phyloP scores from a whole-genome alignment of 257 asterid genomes.

The Nicotiana undulata region DNA sequence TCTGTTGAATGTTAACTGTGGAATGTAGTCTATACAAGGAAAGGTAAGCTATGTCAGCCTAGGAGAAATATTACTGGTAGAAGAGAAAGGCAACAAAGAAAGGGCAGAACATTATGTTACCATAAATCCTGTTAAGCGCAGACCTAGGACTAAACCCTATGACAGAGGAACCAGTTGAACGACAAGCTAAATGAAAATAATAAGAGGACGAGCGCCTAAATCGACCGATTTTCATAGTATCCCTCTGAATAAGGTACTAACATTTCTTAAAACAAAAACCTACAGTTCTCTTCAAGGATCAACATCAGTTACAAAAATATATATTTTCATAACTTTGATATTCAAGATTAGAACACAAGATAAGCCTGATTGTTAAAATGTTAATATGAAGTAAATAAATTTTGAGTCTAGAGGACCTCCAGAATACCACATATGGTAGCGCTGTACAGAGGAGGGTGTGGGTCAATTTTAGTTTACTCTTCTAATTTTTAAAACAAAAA shows the following conservation, averaged over 20 bases:
- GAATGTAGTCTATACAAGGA: constrained; percentile 58
- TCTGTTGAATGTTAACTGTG: constrained; percentile 55
- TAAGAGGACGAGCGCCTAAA: not conserved
- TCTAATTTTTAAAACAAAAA: too few relatives aligned
- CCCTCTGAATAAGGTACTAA: too few relatives aligned
- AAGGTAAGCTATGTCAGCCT: not conserved
- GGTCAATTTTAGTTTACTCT: too few relatives aligned
- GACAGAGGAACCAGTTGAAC: not conserved
- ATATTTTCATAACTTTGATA: not conserved
- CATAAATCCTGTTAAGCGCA: not conserved
- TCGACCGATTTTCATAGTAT: not conserved
- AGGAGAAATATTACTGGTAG: not conserved
- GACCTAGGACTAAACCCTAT: not conserved
- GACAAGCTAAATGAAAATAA: not conserved
- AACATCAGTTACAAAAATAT: not conserved
- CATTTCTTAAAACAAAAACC: too few relatives aligned
- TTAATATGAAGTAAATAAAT: too few relatives aligned
- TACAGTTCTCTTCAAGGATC: not conserved
- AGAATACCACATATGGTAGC: too few relatives aligned
- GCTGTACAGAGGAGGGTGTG: too few relatives aligned
- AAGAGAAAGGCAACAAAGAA: not conserved
- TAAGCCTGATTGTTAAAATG: not conserved
- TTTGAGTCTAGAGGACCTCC: too few relatives aligned
- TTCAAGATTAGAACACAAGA: not conserved
- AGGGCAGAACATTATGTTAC: too few relatives aligned